Conservation (phyloP, 345 rosid species). For the Ceriops decandra region DNA sequence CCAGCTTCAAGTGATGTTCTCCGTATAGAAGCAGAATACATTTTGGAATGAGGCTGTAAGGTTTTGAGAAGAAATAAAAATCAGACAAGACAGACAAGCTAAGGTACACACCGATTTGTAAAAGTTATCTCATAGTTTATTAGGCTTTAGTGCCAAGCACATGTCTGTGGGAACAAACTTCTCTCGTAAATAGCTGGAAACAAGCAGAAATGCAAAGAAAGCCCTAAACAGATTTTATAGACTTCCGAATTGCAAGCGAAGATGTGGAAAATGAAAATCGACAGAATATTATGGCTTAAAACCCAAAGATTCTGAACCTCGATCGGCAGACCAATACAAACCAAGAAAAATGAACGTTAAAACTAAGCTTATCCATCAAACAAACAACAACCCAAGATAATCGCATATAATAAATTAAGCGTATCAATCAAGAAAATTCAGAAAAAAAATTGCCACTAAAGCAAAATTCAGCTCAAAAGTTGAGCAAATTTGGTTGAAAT, state of each 20-base stretch:
- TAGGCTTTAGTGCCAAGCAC: background rate
- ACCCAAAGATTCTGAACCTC: background rate
- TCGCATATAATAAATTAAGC: conserved; percentile 8
- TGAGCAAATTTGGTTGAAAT: background rate
- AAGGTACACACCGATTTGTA: background rate
- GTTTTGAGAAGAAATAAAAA: background rate
- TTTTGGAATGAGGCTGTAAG: background rate
- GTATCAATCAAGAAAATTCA: background rate
- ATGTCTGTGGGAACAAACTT: background rate
- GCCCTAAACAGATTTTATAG: background rate
- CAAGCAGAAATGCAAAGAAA: background rate
- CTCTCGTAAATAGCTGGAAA: background rate
- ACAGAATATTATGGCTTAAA: background rate
- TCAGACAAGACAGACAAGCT: background rate
- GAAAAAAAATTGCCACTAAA: background rate
- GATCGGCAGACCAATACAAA: background rate
- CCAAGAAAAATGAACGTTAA: background rate
- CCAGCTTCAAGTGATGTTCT: background rate
- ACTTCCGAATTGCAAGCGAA: background rate
- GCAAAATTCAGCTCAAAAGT: conserved; percentile 8
- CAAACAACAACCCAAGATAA: background rate
- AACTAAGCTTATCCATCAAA: background rate
- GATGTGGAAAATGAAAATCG: background rate
- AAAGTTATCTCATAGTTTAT: background rate
- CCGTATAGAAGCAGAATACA: background rate